Evolutionary conservation across 2,329 filamentous ascomycete species (phyloP), one percentile per base, ranked within the genome.

Genomic region (Anthostomella pinea): DNA sequence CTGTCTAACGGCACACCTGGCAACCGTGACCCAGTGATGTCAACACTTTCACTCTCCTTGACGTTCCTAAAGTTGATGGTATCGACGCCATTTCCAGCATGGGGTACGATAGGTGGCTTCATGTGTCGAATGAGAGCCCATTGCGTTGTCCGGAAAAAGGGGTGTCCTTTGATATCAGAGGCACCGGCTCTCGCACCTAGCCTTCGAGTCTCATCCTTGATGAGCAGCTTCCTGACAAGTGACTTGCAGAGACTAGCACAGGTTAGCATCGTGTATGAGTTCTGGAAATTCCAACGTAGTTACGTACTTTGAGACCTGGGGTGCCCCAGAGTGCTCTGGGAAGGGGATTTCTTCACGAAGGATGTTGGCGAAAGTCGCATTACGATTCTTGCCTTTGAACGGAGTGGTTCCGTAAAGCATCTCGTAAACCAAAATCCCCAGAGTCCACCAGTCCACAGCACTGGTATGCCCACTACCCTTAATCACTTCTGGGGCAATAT

Each of bases 331-430:
- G 51, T 93, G 85, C 55, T 98, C 93, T 0, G 93, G 90, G 66
- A 98, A 98, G 5, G 87, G 87, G 43, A 96, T 93, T 49, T 98
- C 93, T 62, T 98, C 93, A 35, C 90, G 77, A 46, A 98, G 66
- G 51, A 98, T 98, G 60, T 97, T 98, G 43, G 90, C 91, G 68
- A 98, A 98, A 0, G 93, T 98, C 10, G 90, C 89, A 56, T 97
- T 98, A 24, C 93, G 81, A 65, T 96, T 98, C 78, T 98, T 97
- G 52, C 93, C 93, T 72, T 98, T 98, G 76, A 98, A 98, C 2
- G 93, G 93, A 1, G 93, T 98, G 1, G 91, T 98, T 37, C 93
- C 93, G 67, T 91, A 98, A 22, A 98, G 74, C 93, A 98, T 98
- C 66, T 98, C 93, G 63, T 97, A 98, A 38, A 98, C 89, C 57